Conservation (phyloP, 225 moss, liverwort and hornwort genomes). For the Pleurozium schreberi region DNA sequence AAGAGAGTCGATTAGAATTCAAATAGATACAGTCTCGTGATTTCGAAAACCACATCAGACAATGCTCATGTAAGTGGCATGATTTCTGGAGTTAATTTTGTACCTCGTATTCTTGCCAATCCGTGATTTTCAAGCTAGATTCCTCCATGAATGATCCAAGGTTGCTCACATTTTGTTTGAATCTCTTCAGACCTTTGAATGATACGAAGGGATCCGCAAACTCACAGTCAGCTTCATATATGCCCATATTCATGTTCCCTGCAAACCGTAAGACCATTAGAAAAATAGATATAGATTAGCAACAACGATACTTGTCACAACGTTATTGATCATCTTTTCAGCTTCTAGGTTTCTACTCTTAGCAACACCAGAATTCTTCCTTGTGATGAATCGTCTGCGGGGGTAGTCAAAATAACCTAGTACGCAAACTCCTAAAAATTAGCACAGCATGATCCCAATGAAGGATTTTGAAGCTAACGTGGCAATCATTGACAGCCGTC, state of each 20-base stretch:
- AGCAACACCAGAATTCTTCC: neutral
- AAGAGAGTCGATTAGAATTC: neutral
- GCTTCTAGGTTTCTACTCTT: neutral
- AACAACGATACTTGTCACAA: neutral
- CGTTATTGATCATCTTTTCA: neutral
- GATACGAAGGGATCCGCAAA: slow-evolving; percentile 99
- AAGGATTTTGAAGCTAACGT: neutral
- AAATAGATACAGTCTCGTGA: neutral
- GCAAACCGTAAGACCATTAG: neutral
- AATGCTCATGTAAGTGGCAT: neutral
- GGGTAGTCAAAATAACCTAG: neutral
- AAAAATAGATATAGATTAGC: neutral
- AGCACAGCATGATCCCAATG: neutral
- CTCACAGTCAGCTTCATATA: slow-evolving; percentile 87
- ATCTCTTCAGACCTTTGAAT: slow-evolving; percentile 89
- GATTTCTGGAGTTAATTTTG: neutral
- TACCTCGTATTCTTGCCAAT: slow-evolving; percentile 98
- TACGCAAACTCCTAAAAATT: neutral
- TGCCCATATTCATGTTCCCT: slow-evolving; percentile 84
- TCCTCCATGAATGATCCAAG: slow-evolving; percentile 98
- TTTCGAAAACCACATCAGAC: neutral
- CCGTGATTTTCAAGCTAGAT: slow-evolving; percentile 73
- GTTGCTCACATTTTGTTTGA: slow-evolving; percentile 96
- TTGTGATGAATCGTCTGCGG: neutral
- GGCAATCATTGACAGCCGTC: neutral